A percentile compares a stretch with the other conserved stretches of the same genome.
phyloP scores from a whole-genome alignment of 228 moss, liverwort and hornwort species.

The Sphagnum magellanicum region DNA sequence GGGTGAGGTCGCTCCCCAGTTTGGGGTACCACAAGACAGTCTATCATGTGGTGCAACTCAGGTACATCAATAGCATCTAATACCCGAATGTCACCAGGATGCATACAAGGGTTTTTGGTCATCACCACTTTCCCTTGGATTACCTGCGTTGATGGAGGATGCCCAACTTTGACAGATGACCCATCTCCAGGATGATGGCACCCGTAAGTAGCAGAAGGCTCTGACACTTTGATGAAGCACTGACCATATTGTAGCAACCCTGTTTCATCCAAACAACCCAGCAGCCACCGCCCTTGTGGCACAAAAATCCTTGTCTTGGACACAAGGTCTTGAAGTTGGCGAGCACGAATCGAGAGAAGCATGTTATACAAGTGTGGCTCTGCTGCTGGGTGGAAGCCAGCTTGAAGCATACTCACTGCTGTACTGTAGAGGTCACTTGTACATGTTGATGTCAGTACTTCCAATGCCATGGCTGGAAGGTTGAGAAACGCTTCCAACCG shows the following conservation, averaged over 20 bases:
- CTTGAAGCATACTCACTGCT: slow-evolving; percentile 62
- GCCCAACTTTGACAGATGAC: slow-evolving; percentile 13
- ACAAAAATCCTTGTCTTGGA: slow-evolving; percentile 73
- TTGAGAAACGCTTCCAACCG: slow-evolving; percentile 57
- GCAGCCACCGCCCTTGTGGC: slow-evolving; percentile 70
- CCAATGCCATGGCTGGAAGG: slow-evolving; percentile 47
- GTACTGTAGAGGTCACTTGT: slow-evolving; percentile 41
- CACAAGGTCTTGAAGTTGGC: slow-evolving; percentile 63
- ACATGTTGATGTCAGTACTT: slow-evolving; percentile 38
- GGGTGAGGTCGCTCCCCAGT: slow-evolving; percentile 79
- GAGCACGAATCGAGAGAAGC: slow-evolving; percentile 68
- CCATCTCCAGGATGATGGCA: slow-evolving; percentile 13
- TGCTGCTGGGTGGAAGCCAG: slow-evolving; percentile 59
- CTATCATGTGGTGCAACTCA: slow-evolving; percentile 49
- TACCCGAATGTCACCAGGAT: slow-evolving; percentile 88
- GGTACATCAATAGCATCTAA: slow-evolving; percentile 78
- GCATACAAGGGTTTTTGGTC: slow-evolving; percentile 93
- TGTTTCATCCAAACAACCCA: slow-evolving; percentile 89
- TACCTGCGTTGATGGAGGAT: slow-evolving; percentile 17
- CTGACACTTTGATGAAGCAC: slow-evolving; percentile 72
- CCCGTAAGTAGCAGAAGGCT: slow-evolving; percentile 15
- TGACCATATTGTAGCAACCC: slow-evolving; percentile 64
- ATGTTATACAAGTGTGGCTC: slow-evolving; percentile 65
- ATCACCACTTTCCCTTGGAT: slow-evolving; percentile 70
- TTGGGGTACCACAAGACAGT: slow-evolving; percentile 85